Conservation (phyloP, 768 basidiomycete species). For the Coprinopsis cinerea region DNA sequence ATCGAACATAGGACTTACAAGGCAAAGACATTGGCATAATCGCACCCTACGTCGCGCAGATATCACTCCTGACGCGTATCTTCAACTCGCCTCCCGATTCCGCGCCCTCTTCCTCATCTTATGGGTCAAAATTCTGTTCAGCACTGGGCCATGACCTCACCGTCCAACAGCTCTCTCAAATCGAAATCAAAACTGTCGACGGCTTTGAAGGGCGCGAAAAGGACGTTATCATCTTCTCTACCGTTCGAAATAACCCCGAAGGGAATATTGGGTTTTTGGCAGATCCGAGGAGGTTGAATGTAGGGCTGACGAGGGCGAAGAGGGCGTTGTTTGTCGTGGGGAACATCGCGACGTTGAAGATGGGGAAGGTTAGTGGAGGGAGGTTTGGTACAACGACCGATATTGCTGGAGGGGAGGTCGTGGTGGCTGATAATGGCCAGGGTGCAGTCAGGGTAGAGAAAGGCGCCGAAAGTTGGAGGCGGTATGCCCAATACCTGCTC, state of each 20-base stretch:
- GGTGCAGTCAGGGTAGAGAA: constrained; percentile 25
- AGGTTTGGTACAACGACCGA: too few species aligned
- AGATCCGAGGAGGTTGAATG: constrained; percentile 81
- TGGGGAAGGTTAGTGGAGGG: constrained; percentile 31
- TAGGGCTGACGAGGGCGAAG: constrained; percentile 85
- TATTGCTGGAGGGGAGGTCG: too few species aligned
- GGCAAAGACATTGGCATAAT: constrained; percentile 88
- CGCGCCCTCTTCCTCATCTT: too few species aligned
- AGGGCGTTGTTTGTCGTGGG: constrained; percentile 78
- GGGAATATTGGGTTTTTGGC: constrained; percentile 87
- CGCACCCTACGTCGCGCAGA: constrained; percentile 87
- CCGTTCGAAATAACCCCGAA: constrained; percentile 73
- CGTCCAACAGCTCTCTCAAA: constrained; percentile 52
- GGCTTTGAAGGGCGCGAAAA: constrained; percentile 97
- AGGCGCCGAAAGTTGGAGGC: constrained; percentile 52
- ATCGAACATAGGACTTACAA: constrained; percentile 53
- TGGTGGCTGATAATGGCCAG: constrained; percentile 16
- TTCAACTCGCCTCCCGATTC: constrained; percentile 51
- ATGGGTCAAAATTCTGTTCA: too few species aligned
- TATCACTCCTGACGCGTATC: constrained; percentile 66
- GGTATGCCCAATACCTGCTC: constrained; percentile 53
- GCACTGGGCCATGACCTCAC: constrained; percentile 65
- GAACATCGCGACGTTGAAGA: constrained; percentile 57
- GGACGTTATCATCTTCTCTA: constrained; percentile 87
- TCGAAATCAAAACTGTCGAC: constrained; percentile 92